phyloP scores from a whole-genome alignment of 1,284 basidiomycete species.

The Ganoderma resinaceum region DNA sequence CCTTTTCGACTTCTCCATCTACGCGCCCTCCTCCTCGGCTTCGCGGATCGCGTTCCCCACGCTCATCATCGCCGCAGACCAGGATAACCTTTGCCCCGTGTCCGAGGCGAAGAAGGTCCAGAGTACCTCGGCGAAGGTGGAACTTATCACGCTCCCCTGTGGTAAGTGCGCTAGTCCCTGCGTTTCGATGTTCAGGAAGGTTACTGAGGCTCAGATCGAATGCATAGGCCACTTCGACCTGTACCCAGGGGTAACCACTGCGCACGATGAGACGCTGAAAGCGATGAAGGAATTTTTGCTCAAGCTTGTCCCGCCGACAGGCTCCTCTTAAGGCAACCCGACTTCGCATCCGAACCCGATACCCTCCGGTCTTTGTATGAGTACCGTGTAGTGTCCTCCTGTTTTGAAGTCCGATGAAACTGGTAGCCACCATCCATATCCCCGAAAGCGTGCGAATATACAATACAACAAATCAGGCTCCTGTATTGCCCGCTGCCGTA shows the following conservation, averaged over 20 bases:
- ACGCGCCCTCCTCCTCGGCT: conserved; percentile 20
- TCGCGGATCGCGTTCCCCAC: conserved; percentile 22
- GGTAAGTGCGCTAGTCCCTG: conserved; percentile 8
- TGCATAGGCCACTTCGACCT: conserved; percentile 27
- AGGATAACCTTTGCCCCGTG: conserved; percentile 24
- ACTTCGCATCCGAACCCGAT: neutral
- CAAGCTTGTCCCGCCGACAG: conserved; percentile 4
- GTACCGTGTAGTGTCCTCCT: neutral
- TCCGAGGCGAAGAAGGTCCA: conserved; percentile 15
- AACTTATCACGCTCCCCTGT: conserved; percentile 15
- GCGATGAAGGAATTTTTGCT: conserved; percentile 29
- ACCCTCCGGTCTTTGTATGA: neutral
- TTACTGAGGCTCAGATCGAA: too few relatives aligned
- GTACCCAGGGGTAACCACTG: conserved; percentile 18
- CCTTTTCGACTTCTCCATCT: conserved; percentile 25
- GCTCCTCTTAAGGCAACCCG: neutral
- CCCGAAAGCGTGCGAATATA: neutral
- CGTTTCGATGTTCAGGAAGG: neutral
- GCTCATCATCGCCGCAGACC: conserved; percentile 16
- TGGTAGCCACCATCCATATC: neutral
- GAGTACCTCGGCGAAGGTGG: conserved; percentile 10
- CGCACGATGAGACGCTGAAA: conserved; percentile 15
- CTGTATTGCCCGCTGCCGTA: neutral
- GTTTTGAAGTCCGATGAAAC: neutral
- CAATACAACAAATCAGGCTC: neutral